Base-by-base conservation (phyloP, 1,139 yeast species). In the Zygosaccharomyces sapae region DNA sequence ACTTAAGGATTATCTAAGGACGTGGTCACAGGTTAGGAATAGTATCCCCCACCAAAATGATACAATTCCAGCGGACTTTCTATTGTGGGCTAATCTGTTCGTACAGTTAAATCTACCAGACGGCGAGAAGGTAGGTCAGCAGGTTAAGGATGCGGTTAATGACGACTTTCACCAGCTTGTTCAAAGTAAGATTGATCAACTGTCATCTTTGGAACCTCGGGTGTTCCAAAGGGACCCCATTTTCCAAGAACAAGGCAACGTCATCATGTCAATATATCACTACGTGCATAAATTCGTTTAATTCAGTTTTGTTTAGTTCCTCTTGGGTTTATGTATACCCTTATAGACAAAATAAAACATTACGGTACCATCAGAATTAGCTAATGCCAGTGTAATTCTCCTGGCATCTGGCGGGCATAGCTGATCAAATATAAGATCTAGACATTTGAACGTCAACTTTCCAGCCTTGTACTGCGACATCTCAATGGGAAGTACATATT, bases 341-440 rank as follows among this genome's bases (percentile, higher is more conserved):
- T 79, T 80, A 61, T 81, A 79, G n/a, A 81, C 70, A 59, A 77
- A 77, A 61, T 84, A 83, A 56, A 80, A 83, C 20, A 82, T 83
- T 10, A 82, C 71, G 0, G 89, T 80, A 0, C 86, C 82, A 59
- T 84, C 92, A 50, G 75, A 76, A 55, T 76, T 80, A 3, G 78
- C 72, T 8, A 83, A 69, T 0, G 77, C 88, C 35, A 80, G 54
- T 0, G 81, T 69, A 1, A 83, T 54, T 48, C 80, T 65, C 27
- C 63, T 64, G 0, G 54, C 52, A 2, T 47, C 37, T 3, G 34
- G 12, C 19, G 47, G 39, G 38, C 58, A 58, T 0, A 72, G 44
- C 2, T 50, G 54, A 0, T 53, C 45, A 43, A 69, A 70, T 1
- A 67, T 44, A 3, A 27, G 7, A 24, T 63, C 62, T 8, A 70